Percentiles rank a stretch among this genome's conserved stretches.
phyloP scores from a whole-genome alignment of 2,329 filamentous ascomycete species.

The Aspergillus pseudonomiae region DNA sequence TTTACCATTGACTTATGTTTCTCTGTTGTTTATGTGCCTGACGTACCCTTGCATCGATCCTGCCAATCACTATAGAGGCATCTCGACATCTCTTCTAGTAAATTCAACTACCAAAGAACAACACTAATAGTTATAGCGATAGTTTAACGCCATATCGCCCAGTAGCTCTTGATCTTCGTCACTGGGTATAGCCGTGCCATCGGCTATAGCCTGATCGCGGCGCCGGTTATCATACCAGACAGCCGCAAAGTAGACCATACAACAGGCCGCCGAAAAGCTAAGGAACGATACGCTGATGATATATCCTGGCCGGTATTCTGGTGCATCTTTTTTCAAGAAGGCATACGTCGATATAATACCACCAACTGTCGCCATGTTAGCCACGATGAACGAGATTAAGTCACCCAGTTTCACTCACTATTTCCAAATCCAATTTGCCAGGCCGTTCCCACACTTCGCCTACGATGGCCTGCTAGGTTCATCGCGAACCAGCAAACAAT shows the following conservation, averaged over 20 bases:
- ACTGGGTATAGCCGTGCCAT: constrained; percentile 23
- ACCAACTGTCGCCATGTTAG: constrained; percentile 54
- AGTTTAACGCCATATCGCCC: constrained; percentile 48
- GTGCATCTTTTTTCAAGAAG: constrained; percentile 68
- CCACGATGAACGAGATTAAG: neutral
- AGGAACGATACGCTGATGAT: constrained; percentile 76
- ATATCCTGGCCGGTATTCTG: constrained; percentile 72
- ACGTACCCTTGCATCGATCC: neutral
- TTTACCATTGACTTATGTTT: neutral
- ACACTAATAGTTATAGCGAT: constrained; percentile 42
- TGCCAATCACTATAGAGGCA: neutral
- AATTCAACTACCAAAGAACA: neutral
- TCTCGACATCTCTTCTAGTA: neutral
- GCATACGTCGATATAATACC: constrained; percentile 77
- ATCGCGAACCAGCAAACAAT: constrained; percentile 83
- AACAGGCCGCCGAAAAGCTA: constrained; percentile 63
- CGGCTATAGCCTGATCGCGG: constrained; percentile 35
- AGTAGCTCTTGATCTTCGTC: constrained; percentile 36
- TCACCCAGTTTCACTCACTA: constrained; percentile 28
- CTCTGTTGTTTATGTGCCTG: neutral
- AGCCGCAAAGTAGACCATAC: constrained; percentile 41
- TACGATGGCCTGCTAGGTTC: constrained; percentile 74
- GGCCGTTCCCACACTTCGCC: constrained; percentile 69
- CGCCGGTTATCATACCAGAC: constrained; percentile 45
- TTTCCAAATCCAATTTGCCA: constrained; percentile 82